These are phyloP conservation scores for Oldenlandia corymbosa DNA, from an alignment of 257 asterid genomes.

Conservation along the genomic window DNA sequence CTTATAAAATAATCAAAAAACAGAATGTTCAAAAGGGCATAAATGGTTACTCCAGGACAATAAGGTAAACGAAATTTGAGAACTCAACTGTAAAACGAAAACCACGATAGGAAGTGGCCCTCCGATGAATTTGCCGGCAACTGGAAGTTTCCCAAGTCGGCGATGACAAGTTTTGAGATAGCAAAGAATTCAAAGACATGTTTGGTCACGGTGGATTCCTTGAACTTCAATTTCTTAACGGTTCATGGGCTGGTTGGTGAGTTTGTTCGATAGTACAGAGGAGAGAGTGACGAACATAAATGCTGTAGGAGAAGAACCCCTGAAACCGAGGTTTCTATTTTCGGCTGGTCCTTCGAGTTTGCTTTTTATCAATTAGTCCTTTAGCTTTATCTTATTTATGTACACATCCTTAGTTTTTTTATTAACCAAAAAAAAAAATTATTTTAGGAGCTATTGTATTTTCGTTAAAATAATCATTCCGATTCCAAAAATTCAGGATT, in stretches of 20 bases:
- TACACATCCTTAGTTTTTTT: too few relatives aligned
- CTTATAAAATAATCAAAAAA: not conserved
- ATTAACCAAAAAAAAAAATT: too few relatives aligned
- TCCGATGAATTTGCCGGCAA: constrained; percentile 8
- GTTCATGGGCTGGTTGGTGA: not conserved
- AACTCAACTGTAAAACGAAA: constrained; percentile 15
- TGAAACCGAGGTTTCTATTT: constrained; percentile 2
- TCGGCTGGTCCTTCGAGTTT: not conserved
- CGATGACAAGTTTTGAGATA: constrained; percentile 7
- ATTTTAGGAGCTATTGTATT: too few relatives aligned
- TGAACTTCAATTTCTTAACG: constrained; percentile 4
- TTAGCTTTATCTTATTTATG: not conserved
- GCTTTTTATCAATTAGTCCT: not conserved
- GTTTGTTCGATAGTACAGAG: constrained; percentile 1
- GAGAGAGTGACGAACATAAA: too few relatives aligned
- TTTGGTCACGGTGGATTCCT: not conserved
- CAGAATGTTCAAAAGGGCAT: too few relatives aligned
- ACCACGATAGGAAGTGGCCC: constrained; percentile 8
- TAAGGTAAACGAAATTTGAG: not conserved
- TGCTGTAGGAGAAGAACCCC: not conserved
- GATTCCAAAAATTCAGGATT: too few relatives aligned
- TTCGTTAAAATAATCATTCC: too few relatives aligned
- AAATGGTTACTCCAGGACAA: not conserved
- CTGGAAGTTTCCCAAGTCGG: constrained; percentile 20
- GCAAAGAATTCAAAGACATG: constrained; percentile 23